Evolutionary conservation across 208 protist genomes (phyloP).

Genomic region (Leishmania martiniquensis): DNA sequence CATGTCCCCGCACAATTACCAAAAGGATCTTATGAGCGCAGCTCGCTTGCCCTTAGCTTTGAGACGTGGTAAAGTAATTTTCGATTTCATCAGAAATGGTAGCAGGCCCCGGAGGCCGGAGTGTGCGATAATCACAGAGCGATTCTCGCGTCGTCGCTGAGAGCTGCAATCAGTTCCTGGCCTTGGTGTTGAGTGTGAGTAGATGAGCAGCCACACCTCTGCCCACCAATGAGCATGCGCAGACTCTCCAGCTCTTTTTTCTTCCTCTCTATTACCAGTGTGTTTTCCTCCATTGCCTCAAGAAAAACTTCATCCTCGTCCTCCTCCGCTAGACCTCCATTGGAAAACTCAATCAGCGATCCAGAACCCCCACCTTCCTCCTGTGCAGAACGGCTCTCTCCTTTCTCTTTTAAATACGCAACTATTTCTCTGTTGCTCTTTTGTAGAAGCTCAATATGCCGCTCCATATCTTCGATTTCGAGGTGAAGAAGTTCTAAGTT

Average conservation of each 20-base stretch:
- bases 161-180: background rate
- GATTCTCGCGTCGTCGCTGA: slow-evolving; percentile 11
- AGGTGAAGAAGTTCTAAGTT: slow-evolving; percentile 67
- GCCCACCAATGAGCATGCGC: slow-evolving; percentile 23
- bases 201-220: slow-evolving; percentile 36
- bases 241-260: slow-evolving; percentile 34
- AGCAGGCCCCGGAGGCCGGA: background rate
- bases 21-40: background rate
- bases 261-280: slow-evolving; percentile 35
- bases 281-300: slow-evolving; percentile 40
- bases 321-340: slow-evolving; percentile 14
- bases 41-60: background rate
- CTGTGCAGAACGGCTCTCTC: slow-evolving; percentile 7
- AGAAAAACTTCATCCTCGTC: slow-evolving; percentile 37
- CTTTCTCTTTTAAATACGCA: slow-evolving; percentile 20
- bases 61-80: background rate
- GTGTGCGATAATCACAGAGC: slow-evolving; percentile 6
- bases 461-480: slow-evolving; percentile 59
- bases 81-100: background rate
- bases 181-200: slow-evolving; percentile 8
- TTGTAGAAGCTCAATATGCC: slow-evolving; percentile 56
- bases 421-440: slow-evolving; percentile 72
- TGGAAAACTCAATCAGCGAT: slow-evolving; percentile 16
- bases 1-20: background rate
- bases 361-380: slow-evolving; percentile 18